A percentile compares a stretch with the other conserved stretches of the same genome.
Evolutionary conservation across 1,139 yeast genomes (phyloP).

Genomic region (Citeromyces siamensis): DNA sequence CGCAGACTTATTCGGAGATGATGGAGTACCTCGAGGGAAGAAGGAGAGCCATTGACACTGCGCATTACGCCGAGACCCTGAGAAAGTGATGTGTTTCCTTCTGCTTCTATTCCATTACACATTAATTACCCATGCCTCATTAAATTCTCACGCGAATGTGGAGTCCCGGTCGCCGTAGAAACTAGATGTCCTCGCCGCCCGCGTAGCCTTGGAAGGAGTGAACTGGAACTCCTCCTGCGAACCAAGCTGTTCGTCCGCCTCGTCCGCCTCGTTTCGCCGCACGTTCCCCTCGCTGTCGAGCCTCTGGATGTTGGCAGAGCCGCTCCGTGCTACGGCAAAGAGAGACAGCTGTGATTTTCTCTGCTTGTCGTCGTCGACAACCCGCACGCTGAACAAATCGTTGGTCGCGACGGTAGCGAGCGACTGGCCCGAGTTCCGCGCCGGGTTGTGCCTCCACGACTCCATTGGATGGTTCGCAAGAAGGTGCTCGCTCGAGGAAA

Average conservation of each 20-base stretch:
- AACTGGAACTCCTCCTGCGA: conserved; percentile 2
- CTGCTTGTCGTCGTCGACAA: conserved; percentile 45
- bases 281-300: conserved; percentile 45
- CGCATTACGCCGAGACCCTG: conserved; percentile 42
- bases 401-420: conserved; percentile 81
- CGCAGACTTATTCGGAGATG: conserved; percentile 85
- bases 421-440: conserved; percentile 54
- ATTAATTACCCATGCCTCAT: conserved; percentile 1
- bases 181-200: conserved; percentile 3
- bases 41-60: conserved; percentile 79
- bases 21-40: conserved; percentile 84
- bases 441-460: conserved; percentile 6
- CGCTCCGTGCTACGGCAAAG: conserved; percentile 5
- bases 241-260: too few relatives aligned
- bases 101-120: not conserved
- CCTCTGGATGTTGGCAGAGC: conserved; percentile 32
- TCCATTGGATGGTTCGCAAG: conserved; percentile 9
- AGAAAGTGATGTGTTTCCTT: not conserved
- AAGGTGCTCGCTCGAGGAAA: conserved; percentile 5
- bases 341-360: conserved; percentile 18
- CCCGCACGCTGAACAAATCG: conserved; percentile 67
- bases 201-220: not conserved
- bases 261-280: too few relatives aligned
- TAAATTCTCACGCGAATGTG: too few relatives aligned
- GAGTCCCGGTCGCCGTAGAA: conserved; percentile 1